Conservation (phyloP, 768 basidiomycete genomes). For the Strobilomyces dryophilus region DNA sequence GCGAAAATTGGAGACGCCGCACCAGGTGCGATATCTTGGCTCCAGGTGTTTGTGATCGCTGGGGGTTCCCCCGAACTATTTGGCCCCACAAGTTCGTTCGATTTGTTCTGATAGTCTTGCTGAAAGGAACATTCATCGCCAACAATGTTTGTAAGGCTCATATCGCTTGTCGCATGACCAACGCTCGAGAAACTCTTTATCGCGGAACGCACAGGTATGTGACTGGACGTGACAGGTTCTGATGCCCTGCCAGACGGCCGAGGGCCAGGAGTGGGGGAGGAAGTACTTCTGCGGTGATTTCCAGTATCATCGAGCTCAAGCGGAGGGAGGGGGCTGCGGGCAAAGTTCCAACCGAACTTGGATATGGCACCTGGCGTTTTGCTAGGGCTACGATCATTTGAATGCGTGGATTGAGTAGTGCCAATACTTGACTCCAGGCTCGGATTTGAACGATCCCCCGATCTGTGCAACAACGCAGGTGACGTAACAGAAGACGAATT, state of each 20-base stretch:
- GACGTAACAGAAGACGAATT: background rate
- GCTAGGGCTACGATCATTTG: slow-evolving; percentile 7
- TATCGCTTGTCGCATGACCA: slow-evolving; percentile 15
- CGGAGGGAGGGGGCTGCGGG: slow-evolving; percentile 37
- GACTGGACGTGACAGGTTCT: slow-evolving; percentile 29
- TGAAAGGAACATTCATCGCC: slow-evolving; percentile 22
- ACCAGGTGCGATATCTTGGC: slow-evolving; percentile 19
- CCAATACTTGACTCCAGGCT: background rate
- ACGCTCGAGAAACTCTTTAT: slow-evolving; percentile 27
- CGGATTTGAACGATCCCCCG: slow-evolving; percentile 1
- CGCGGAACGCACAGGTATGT: slow-evolving; percentile 44
- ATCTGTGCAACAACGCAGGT: background rate
- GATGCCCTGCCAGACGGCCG: slow-evolving; percentile 25
- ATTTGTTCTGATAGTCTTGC: slow-evolving; percentile 25
- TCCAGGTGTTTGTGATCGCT: slow-evolving; percentile 7
- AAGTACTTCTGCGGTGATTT: slow-evolving; percentile 13
- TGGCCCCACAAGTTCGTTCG: slow-evolving; percentile 27
- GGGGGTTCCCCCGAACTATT: slow-evolving; percentile 22
- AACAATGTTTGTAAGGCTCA: slow-evolving; percentile 22
- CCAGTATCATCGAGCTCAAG: slow-evolving; percentile 33
- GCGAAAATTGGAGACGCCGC: background rate
- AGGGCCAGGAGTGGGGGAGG: slow-evolving; percentile 25
- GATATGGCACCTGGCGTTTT: slow-evolving; percentile 23
- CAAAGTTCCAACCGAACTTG: slow-evolving; percentile 39
- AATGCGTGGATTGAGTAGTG: background rate